Conservation (phyloP, 1,284 basidiomycete species). For the Sporisorium reilianum region DNA sequence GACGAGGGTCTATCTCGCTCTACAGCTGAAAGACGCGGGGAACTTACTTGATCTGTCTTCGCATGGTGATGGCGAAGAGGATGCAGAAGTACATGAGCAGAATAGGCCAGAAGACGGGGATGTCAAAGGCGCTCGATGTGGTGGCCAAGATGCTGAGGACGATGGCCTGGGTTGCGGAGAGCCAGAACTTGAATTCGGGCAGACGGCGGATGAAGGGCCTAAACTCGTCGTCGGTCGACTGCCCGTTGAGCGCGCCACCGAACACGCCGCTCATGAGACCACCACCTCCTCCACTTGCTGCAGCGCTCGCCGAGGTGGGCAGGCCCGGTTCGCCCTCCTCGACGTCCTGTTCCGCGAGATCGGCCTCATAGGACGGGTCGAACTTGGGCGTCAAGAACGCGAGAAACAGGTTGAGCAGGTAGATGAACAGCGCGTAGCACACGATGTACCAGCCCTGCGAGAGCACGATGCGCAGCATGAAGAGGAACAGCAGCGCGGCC, state of each 20-base stretch:
- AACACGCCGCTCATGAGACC: constrained; percentile 66
- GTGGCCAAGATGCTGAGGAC: constrained; percentile 77
- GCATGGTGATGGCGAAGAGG: constrained; percentile 70
- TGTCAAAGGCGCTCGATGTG: constrained; percentile 77
- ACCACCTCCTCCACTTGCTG: constrained; percentile 30
- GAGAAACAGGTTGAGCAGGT: constrained; percentile 75
- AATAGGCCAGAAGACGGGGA: constrained; percentile 98
- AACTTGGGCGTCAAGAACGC: constrained; percentile 93
- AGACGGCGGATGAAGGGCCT: constrained; percentile 91
- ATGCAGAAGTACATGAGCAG: constrained; percentile 80
- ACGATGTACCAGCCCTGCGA: constrained; percentile 93
- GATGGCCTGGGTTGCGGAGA: constrained; percentile 90
- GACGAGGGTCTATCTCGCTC: background rate
- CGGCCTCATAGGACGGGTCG: constrained; percentile 93
- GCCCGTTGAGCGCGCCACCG: constrained; percentile 71
- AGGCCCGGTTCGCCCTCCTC: constrained; percentile 84
- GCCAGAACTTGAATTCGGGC: constrained; percentile 93
- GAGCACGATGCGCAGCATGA: constrained; percentile 87
- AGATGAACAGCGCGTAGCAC: constrained; percentile 68
- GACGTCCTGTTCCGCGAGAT: constrained; percentile 91
- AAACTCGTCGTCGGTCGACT: constrained; percentile 64
- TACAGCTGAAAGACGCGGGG: background rate
- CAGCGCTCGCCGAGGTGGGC: constrained; percentile 55
- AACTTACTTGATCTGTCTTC: constrained; percentile 70
- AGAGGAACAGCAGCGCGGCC: constrained; percentile 79